Conservation (phyloP, 192 early-diverging fungal genomes). For the Mortierella antarctica region DNA sequence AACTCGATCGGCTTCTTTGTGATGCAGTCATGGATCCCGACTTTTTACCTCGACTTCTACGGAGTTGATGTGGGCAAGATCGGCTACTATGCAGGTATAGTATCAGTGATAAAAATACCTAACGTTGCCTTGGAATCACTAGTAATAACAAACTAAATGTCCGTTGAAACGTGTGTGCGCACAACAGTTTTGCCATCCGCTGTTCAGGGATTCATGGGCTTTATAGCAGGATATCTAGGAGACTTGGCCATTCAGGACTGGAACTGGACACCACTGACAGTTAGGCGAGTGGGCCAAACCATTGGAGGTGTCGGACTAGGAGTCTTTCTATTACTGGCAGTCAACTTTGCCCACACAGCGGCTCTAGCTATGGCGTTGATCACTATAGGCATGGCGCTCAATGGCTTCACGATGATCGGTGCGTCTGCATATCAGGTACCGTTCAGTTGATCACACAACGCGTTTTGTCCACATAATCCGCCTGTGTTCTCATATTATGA, state of each 20-base stretch:
- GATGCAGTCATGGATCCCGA: constrained; percentile 52
- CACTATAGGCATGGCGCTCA: constrained; percentile 42
- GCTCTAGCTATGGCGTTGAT: constrained; percentile 31
- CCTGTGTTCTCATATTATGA: not conserved
- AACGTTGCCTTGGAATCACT: not conserved
- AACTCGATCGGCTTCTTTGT: constrained; percentile 51
- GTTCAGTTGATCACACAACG: not conserved
- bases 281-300: constrained; percentile 30
- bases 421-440: constrained; percentile 46
- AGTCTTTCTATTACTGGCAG: constrained; percentile 32
- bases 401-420: constrained; percentile 49
- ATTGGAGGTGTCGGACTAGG: constrained; percentile 46
- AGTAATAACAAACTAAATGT: not conserved
- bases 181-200: constrained; percentile 42
- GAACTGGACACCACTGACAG: constrained; percentile 22
- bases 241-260: constrained; percentile 42
- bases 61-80: constrained; percentile 51
- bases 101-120: not conserved
- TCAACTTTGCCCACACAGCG: constrained; percentile 29
- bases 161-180: not conserved
- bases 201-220: constrained; percentile 36
- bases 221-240: constrained; percentile 37
- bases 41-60: constrained; percentile 53
- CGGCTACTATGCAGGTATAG: constrained; percentile 51
- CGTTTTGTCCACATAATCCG: not conserved